phyloP scores from a whole-genome alignment of 2,329 filamentous ascomycete genomes.

The Shiraia sp. region DNA sequence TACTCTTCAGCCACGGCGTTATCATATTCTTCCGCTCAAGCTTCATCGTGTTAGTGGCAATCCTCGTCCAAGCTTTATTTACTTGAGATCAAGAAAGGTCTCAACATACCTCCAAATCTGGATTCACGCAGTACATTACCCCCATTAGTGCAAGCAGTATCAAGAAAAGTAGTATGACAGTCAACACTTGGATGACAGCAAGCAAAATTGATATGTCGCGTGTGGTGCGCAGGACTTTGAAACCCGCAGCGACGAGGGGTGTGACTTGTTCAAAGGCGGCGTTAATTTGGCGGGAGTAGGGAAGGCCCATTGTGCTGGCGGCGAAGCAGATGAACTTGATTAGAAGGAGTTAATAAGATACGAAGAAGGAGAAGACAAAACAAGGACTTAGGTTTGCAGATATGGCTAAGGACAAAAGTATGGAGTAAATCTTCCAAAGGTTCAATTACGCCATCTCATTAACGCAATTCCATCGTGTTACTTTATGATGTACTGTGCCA shows the following conservation, averaged over 20 bases:
- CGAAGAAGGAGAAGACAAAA: too few relatives aligned
- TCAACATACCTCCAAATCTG: slow-evolving; percentile 48
- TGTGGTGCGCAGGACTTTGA: slow-evolving; percentile 54
- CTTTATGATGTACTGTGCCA: too few relatives aligned
- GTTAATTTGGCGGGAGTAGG: slow-evolving; percentile 57
- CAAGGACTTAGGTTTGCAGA: too few relatives aligned
- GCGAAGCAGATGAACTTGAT: not conserved
- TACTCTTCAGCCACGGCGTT: slow-evolving; percentile 47
- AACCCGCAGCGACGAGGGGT: slow-evolving; percentile 55
- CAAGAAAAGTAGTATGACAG: slow-evolving; percentile 46
- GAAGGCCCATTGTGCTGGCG: slow-evolving; percentile 55
- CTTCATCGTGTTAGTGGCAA: slow-evolving; percentile 1
- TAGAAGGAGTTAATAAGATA: too few relatives aligned
- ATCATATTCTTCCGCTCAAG: slow-evolving; percentile 47
- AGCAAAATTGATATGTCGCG: slow-evolving; percentile 56
- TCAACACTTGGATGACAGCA: slow-evolving; percentile 53
- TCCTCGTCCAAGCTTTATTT: not conserved
- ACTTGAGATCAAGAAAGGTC: not conserved
- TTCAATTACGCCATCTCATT: too few relatives aligned
- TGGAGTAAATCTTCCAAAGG: too few relatives aligned
- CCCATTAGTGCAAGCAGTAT: slow-evolving; percentile 46
- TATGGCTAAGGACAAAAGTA: too few relatives aligned
- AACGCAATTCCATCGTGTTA: too few relatives aligned
- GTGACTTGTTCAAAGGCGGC: slow-evolving; percentile 58
- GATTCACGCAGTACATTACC: slow-evolving; percentile 53